These are phyloP conservation scores for Cryptosporidium parvum DNA, from an alignment of 169 alveolate genomes.

Conservation along the genomic window DNA sequence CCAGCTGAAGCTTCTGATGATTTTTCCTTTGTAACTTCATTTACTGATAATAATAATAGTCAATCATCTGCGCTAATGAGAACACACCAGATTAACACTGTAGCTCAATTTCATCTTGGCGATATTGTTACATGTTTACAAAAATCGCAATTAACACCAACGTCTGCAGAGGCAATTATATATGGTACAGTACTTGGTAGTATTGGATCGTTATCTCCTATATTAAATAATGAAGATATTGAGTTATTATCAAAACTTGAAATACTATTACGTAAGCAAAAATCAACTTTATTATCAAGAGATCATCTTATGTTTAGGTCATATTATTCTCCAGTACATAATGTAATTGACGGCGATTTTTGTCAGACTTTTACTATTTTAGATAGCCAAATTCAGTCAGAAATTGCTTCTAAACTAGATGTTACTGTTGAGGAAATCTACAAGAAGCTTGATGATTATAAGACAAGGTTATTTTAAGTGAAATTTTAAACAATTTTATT, in stretches of 20 bases:
- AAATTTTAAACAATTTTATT: background rate
- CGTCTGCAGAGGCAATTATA: conserved; percentile 91
- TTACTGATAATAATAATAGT: conserved; percentile 1
- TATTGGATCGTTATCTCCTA: conserved; percentile 95
- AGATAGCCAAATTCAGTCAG: conserved; percentile 86
- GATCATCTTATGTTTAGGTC: conserved; percentile 89
- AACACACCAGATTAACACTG: conserved; percentile 80
- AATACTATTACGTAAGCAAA: conserved; percentile 19
- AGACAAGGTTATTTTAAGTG: conserved; percentile 90
- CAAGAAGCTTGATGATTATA: conserved; percentile 94
- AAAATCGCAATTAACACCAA: conserved; percentile 89
- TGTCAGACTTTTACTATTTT: conserved; percentile 92
- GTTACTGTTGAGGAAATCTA: conserved; percentile 92
- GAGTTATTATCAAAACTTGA: conserved; percentile 72
- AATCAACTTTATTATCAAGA: conserved; percentile 79
- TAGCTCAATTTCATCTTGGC: conserved; percentile 97
- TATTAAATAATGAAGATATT: conserved; percentile 94
- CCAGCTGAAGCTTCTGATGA: conserved; percentile 80
- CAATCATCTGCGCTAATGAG: conserved; percentile 6
- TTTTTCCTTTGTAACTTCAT: conserved; percentile 10
- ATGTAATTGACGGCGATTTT: conserved; percentile 97
- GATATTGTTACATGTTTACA: conserved; percentile 95
- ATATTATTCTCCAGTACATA: conserved; percentile 87
- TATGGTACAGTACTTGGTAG: conserved; percentile 97
- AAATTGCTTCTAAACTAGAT: conserved; percentile 92